Base-by-base conservation (phyloP, 2,329 filamentous ascomycete genomes). In the Colletotrichum brevisporum region DNA sequence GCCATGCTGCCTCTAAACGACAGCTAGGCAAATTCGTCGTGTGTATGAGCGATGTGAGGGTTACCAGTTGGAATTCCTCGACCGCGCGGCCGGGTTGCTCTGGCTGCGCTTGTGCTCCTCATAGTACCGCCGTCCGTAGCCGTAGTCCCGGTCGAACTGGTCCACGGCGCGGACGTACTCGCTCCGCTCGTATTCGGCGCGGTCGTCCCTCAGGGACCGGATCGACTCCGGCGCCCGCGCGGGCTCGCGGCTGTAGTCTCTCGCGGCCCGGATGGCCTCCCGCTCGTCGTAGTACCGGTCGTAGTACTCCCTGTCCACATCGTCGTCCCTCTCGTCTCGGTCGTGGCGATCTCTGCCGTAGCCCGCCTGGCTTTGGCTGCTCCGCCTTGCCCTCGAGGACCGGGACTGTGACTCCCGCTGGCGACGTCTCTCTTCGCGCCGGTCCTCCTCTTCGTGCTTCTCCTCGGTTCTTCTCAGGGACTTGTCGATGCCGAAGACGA, bases 401-500 rank as follows among this genome's bases (percentile, higher is more conserved):
- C 56, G 24, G 6, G 67, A 69, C 24, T 56, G 41, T 4, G 54
- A 47, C 26, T 63, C 51, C 51, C 58, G 53, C 15, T 66, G 58
- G 18, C 60, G 56, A 12, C 65, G 57, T 10, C 60, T 59, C n/a
- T 71, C 70, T n/a, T 71, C 64, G 6, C 45, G 31, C 10, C 61
- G 47, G 2, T 69, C 63, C 31, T 70, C 67, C 56, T 70, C 62
- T 18, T 73, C 67, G 27, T 73, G 53, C 48, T 55, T 36, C 56
- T 71, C 60, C 39, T 73, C 59, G 62, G 67, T 74, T 62, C 78
- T 77, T 21, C 70, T 55, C 0, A 83, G 79, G 50, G 82, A 78
- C 62, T 80, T 79, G 69, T 84, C 81, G 69, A 82, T 79, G 66
- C 81, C 80, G 72, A 82, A 81, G n/a, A 75, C 73, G 1, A 81